Evolutionary conservation across 331 rosid genomes (phyloP).

Genomic region (Quercus tomentella): DNA sequence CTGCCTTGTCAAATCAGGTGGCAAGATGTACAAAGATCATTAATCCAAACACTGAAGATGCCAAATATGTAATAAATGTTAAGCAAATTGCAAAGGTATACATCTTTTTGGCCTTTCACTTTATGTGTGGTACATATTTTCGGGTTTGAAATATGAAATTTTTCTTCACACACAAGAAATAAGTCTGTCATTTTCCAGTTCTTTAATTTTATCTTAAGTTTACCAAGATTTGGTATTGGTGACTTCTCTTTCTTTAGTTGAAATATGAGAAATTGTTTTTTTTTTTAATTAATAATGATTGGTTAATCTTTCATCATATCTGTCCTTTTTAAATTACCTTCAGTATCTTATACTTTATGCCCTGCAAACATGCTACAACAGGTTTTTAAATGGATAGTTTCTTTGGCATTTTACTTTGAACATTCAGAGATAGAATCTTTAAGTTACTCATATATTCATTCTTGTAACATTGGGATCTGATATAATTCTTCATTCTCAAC

Average conservation of each 20-base stretch:
- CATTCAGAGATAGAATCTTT: neutral
- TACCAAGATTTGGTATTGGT: neutral
- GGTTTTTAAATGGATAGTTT: neutral
- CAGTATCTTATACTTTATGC: neutral
- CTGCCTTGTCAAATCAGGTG: slow-evolving; percentile 51
- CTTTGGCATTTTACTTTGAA: neutral
- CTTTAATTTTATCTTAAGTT: neutral
- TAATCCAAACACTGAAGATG: slow-evolving; percentile 95
- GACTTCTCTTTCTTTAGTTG: neutral
- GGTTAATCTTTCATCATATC: neutral
- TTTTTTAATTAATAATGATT: neutral
- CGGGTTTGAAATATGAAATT: neutral
- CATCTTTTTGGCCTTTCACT: neutral
- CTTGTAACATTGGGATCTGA: slow-evolving; percentile 17
- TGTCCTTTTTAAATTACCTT: neutral
- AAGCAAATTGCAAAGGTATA: slow-evolving; percentile 96
- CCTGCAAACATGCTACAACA: neutral
- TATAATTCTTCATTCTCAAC: slow-evolving; percentile 17
- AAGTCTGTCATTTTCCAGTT: neutral
- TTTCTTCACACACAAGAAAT: neutral
- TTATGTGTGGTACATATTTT: neutral
- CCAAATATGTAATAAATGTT: slow-evolving; percentile 91
- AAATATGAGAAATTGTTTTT: neutral
- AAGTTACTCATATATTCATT: neutral
- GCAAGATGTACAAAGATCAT: slow-evolving; percentile 97